Base-by-base conservation (phyloP, 129 eudicot genomes). In the Kitagawia praeruptora region DNA sequence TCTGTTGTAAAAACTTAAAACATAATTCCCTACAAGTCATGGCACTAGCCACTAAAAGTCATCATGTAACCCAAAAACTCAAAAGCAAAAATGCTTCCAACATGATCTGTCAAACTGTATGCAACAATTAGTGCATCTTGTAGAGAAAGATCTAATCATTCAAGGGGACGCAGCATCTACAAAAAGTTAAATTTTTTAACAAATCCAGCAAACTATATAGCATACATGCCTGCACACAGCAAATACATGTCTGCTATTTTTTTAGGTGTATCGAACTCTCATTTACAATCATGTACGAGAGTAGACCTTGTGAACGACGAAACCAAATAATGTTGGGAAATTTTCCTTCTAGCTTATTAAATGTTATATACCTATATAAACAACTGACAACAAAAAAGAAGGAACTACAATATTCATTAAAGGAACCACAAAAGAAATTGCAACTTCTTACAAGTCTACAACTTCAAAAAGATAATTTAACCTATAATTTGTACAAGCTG, bases 311-410 rank as follows among this genome's bases (percentile, higher is more conserved):
- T 42, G 42, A 40, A 23, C 16, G 25, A 38, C 8, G 19, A 72
- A 73, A 21, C 41, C 12, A 45, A 75, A 46, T 8, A 46, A 47
- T 13, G 25, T 27, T 4, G 41, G 23, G 63, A 45, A 28, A 48
- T 27, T 15, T 45, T 75, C 63, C 78, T 46, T 75, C 40, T 48
- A 46, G 40, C 78, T 80, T 77, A 80, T 74, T 78, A 39, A 81
- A 79, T 46, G 69, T 61, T 61, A 75, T 85, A 81, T 14, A 76
- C 79, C 77, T n/a, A 45, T 88, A 88, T 82, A 80, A 77, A 88
- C 87, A 86, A 77, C 82, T 86, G 39, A 42, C 77, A 79, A 47
- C 40, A 15, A 75, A 8, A 58, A 67, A 31, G 42, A 66, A 66
- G 21, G 39, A 27, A 34, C 73, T 67, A 67, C 73, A 67, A 15